Conservation (phyloP, 805 yeast genomes). For the Jamesozyma spencerorum region DNA sequence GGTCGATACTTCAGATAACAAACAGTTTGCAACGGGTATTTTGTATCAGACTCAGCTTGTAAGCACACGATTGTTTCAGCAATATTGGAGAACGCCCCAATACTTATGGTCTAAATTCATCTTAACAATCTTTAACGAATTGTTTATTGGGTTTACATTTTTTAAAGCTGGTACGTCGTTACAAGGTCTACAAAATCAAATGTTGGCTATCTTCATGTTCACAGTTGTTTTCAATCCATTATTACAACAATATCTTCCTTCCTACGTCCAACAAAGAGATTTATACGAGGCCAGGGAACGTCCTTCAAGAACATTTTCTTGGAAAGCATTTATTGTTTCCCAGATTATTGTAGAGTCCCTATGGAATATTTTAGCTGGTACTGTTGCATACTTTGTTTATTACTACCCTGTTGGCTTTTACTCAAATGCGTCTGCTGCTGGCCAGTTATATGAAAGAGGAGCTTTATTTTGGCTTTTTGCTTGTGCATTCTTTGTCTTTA, state of each 20-base stretch:
- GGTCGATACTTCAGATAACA: slow-evolving; percentile 16
- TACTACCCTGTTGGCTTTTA: slow-evolving; percentile 69
- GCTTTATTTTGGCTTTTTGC: slow-evolving; percentile 43
- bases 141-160: slow-evolving; percentile 68
- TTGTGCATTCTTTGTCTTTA: slow-evolving; percentile 42
- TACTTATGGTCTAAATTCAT: slow-evolving; percentile 52
- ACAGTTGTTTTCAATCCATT: slow-evolving; percentile 46
- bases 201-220: slow-evolving; percentile 69
- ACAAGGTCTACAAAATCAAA: slow-evolving; percentile 74
- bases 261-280: slow-evolving; percentile 52
- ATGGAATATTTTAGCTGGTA: slow-evolving; percentile 52
- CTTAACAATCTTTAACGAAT: slow-evolving; percentile 45
- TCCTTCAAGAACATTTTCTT: slow-evolving; percentile 60
- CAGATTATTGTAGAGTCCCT: slow-evolving; percentile 61
- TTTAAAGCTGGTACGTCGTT: slow-evolving; percentile 54
- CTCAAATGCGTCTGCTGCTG: slow-evolving; percentile 48
- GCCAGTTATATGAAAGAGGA: slow-evolving; percentile 42
- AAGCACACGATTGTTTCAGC: slow-evolving; percentile 48
- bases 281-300: slow-evolving; percentile 66
- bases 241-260: slow-evolving; percentile 55
- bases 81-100: slow-evolving; percentile 58
- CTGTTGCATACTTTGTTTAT: slow-evolving; percentile 51
- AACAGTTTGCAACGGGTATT: slow-evolving; percentile 39
- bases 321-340: slow-evolving; percentile 53
- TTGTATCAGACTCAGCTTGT: slow-evolving; percentile 38